phyloP scores from a whole-genome alignment of 441 rosid genomes.

The Pelargonium citronellum region DNA sequence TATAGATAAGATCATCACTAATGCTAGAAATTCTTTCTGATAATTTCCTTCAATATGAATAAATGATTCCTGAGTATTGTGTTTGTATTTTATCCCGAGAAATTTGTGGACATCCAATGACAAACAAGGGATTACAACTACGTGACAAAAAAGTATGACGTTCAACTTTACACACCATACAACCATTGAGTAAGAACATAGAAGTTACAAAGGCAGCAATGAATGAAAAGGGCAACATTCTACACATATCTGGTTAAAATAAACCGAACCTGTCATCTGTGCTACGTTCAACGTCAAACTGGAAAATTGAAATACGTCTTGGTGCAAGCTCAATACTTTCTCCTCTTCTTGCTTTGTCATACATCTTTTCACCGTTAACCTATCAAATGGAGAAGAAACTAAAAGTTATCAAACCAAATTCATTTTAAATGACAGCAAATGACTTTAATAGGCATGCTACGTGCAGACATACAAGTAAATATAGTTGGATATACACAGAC shows the following conservation, averaged over 20 bases:
- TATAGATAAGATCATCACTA: too few species aligned
- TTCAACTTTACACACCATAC: too few species aligned
- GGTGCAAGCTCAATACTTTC: slow-evolving; percentile 85
- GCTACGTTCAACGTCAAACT: slow-evolving; percentile 78
- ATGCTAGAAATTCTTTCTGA: too few species aligned
- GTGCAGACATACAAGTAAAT: neutral
- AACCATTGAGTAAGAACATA: neutral
- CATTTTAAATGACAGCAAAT: neutral
- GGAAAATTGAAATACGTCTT: slow-evolving; percentile 74
- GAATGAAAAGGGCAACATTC: neutral
- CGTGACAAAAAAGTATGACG: too few species aligned
- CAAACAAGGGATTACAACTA: too few species aligned
- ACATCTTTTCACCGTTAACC: slow-evolving; percentile 99
- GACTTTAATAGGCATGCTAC: neutral
- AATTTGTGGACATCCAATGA: too few species aligned
- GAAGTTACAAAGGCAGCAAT: neutral
- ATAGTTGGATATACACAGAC: neutral
- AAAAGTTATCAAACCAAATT: slow-evolving; percentile 10
- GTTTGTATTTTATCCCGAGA: too few species aligned
- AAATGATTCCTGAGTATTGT: too few species aligned
- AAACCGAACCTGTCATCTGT: slow-evolving; percentile 70
- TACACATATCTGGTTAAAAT: neutral
- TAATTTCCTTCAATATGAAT: too few species aligned
- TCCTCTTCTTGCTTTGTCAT: slow-evolving; percentile 95
- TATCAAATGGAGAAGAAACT: slow-evolving; percentile 19